Conservation (phyloP, 2,329 filamentous ascomycete genomes). For the Fusarium brevicatenulatum region DNA sequence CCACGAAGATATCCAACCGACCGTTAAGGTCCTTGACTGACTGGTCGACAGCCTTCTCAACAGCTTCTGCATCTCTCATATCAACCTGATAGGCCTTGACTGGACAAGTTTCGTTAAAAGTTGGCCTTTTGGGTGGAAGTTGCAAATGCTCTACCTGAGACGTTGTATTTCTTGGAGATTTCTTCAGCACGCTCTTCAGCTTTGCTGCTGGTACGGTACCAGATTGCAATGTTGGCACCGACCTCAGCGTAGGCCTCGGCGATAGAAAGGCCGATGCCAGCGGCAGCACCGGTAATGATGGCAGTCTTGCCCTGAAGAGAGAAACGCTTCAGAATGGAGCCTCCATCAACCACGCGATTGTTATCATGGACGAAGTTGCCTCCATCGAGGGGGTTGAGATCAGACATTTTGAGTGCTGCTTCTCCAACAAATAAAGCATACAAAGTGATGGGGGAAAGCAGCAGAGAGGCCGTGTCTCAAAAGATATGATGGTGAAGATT, state of each 20-base stretch:
- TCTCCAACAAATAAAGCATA: not conserved
- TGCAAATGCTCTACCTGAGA: slow-evolving; percentile 62
- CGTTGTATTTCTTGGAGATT: slow-evolving; percentile 69
- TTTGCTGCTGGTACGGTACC: slow-evolving; percentile 73
- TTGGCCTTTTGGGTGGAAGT: not conserved
- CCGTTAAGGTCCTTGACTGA: slow-evolving; percentile 73
- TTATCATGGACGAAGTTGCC: slow-evolving; percentile 43
- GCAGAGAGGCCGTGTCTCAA: not conserved
- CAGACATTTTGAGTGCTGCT: slow-evolving; percentile 25
- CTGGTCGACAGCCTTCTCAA: slow-evolving; percentile 59
- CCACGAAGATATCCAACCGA: slow-evolving; percentile 79
- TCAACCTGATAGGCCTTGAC: slow-evolving; percentile 70
- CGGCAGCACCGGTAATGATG: slow-evolving; percentile 71
- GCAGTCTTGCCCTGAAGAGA: slow-evolving; percentile 74
- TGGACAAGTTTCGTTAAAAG: slow-evolving; percentile 44
- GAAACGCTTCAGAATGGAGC: slow-evolving; percentile 54
- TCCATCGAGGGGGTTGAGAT: slow-evolving; percentile 39
- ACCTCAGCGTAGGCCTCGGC: slow-evolving; percentile 72
- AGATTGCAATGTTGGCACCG: slow-evolving; percentile 74
- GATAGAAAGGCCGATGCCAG: slow-evolving; percentile 71
- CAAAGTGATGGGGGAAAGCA: not conserved
- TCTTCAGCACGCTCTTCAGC: slow-evolving; percentile 67
- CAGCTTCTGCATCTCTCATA: slow-evolving; percentile 61
- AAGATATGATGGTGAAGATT: not conserved
- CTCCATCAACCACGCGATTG: slow-evolving; percentile 37